Conservation (phyloP, 202 grass and related monocot genomes). For the Carex sylvatica region DNA sequence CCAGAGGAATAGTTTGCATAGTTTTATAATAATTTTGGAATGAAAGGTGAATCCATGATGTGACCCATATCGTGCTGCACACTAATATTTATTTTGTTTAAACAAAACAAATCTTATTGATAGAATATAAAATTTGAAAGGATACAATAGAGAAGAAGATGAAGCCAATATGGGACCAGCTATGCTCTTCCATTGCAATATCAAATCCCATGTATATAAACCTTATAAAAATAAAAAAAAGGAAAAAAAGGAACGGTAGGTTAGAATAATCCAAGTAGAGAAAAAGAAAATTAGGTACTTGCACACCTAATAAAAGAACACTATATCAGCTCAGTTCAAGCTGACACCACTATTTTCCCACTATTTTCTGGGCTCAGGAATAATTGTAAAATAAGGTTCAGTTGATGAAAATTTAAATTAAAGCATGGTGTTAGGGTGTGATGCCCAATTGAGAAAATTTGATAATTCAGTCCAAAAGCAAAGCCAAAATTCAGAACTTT, state of each 20-base stretch:
- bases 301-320: not conserved
- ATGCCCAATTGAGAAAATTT: not conserved
- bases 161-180: constrained; percentile 96
- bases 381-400: not conserved
- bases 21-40: not conserved
- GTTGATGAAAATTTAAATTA: not conserved
- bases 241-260: not conserved
- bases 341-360: not conserved
- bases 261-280: constrained; percentile 4
- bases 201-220: constrained; percentile 99
- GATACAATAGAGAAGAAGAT: constrained; percentile 99
- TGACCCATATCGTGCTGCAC: not conserved
- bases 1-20: not conserved
- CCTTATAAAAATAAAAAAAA: constrained; percentile 32
- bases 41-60: not conserved
- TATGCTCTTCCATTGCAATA: constrained; percentile 99
- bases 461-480: constrained; percentile 3
- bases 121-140: constrained; percentile 33
- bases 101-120: not conserved
- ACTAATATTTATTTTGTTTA: not conserved
- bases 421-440: not conserved
- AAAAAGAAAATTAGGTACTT: not conserved
- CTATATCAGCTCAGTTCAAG: not conserved
- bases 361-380: not conserved
- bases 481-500: not conserved